These are phyloP conservation scores for Tubosaeta sp. DNA, from an alignment of 768 basidiomycete genomes.

Conservation along the genomic window DNA sequence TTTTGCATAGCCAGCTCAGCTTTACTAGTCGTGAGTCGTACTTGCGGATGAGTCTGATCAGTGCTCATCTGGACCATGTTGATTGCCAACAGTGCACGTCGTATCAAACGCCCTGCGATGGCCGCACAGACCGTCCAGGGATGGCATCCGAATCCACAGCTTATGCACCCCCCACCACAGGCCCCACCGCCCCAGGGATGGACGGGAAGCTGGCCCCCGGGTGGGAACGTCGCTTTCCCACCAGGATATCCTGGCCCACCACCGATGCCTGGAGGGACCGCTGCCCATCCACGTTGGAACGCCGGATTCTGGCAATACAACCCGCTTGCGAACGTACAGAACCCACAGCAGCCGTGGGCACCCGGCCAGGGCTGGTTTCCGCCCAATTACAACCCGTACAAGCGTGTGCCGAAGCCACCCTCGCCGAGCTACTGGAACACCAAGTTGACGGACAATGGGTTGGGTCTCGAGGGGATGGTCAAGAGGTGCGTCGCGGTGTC, in stretches of 20 bases:
- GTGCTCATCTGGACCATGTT: slow-evolving; percentile 5
- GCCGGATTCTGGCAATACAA: slow-evolving; percentile 52
- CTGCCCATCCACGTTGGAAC: slow-evolving; percentile 44
- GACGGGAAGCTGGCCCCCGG: slow-evolving; percentile 36
- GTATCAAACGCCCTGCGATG: slow-evolving; percentile 9
- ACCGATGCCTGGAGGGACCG: slow-evolving; percentile 51
- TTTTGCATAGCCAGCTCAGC: not conserved
- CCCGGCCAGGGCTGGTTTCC: slow-evolving; percentile 30
- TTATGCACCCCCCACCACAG: slow-evolving; percentile 28
- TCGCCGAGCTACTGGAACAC: slow-evolving; percentile 64
- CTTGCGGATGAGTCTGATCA: not conserved
- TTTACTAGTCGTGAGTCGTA: not conserved
- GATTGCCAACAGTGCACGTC: not conserved
- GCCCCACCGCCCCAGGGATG: slow-evolving; percentile 30
- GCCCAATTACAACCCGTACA: slow-evolving; percentile 54
- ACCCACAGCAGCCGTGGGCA: slow-evolving; percentile 29
- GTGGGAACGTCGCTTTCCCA: slow-evolving; percentile 26
- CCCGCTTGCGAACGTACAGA: slow-evolving; percentile 33
- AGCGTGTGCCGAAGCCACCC: slow-evolving; percentile 55
- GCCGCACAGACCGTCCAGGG: slow-evolving; percentile 22
- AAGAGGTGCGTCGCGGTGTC: slow-evolving; percentile 41
- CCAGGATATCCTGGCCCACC: slow-evolving; percentile 43
- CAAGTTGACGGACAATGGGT: slow-evolving; percentile 54
- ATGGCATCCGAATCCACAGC: slow-evolving; percentile 33
- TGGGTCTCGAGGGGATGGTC: slow-evolving; percentile 64